A percentile compares a stretch with the other conserved stretches of the same genome.
Evolutionary conservation across 129 eudicot genomes (phyloP).

Genomic region (Dittrichia graveolens): DNA sequence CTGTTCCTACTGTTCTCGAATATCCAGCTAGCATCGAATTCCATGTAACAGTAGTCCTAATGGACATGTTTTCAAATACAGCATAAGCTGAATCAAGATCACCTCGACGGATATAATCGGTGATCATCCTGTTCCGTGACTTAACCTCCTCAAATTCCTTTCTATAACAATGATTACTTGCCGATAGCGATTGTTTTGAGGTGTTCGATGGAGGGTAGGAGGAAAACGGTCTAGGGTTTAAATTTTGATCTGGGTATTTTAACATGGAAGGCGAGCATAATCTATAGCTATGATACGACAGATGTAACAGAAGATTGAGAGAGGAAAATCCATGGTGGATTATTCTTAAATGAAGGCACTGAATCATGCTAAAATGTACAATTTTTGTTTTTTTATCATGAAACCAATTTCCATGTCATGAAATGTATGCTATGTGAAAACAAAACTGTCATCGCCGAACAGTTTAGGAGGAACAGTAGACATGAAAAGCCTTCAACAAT

Average conservation of each 20-base stretch:
- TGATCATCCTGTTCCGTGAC: slow-evolving; percentile 60
- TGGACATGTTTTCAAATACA: slow-evolving; percentile 54
- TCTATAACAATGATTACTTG: slow-evolving; percentile 1
- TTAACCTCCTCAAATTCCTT: slow-evolving; percentile 21
- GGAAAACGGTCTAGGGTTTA: slow-evolving; percentile 24
- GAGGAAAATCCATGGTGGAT: slow-evolving; percentile 15
- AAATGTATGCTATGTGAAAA: too few species aligned
- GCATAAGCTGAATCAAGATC: slow-evolving; percentile 58
- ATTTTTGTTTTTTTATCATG: neutral
- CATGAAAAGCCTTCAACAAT: too few species aligned
- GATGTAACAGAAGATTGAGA: slow-evolving; percentile 11
- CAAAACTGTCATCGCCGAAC: too few species aligned
- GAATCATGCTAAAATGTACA: slow-evolving; percentile 21
- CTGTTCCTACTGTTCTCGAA: slow-evolving; percentile 36
- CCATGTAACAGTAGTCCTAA: slow-evolving; percentile 60
- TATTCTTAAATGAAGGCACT: slow-evolving; percentile 21
- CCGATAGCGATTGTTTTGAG: slow-evolving; percentile 9
- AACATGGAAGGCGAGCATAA: slow-evolving; percentile 23
- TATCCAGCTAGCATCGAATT: slow-evolving; percentile 76
- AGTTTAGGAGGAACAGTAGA: too few species aligned
- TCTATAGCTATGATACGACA: slow-evolving; percentile 9
- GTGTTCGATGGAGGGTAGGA: slow-evolving; percentile 4
- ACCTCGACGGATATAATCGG: slow-evolving; percentile 44
- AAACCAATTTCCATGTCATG: neutral
- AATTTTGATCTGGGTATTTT: slow-evolving; percentile 29